Base-by-base conservation (phyloP, 148 eudicot genomes). In the Arbutus unedo region DNA sequence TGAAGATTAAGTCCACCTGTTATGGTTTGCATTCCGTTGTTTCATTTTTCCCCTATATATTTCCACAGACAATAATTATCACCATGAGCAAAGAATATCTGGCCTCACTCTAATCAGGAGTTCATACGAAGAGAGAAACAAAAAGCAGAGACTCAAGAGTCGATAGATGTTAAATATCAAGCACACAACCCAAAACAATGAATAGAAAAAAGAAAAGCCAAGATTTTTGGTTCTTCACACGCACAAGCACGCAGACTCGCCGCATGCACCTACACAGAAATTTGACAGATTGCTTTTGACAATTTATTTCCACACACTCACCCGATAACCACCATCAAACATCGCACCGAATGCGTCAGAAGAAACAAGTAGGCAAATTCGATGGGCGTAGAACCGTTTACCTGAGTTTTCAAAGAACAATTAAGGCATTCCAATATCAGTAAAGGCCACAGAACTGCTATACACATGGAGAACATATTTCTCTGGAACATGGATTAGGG, bases 271-370 rank as follows among this genome's bases (percentile, higher is more conserved):
- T 18, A 3, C 11, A 60, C 8, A n/a, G 67, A 66, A 66, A 66
- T 11, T 66, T 25, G 53, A 31, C 15, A 71, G 55, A n/a, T 8
- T 19, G 16, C 9, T 38, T 3, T 77, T 11, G 62, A 47, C 77
- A 11, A 7, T 8, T 77, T 4, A 78, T 67, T 31, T 45, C 2
- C 18, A 43, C 55, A 67, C 25, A 86, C 98, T 85, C 83, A 96
- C 99, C 90, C 94, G 74, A 84, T 94, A 96, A 83, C 98, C 99
- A 81, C 99, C 99, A 89, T 94, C 98, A 89, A 96, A 96, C 99
- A 96, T 96, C 57, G 99, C 99, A 82, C 99, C 92, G 80, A 96
- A 96, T 64, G 98, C 94, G 91, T 96, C 99, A 54, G 98, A 96
- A 57, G 98, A 94, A 80, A 97, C 99, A 82, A 96, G 98, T 64